phyloP scores from a whole-genome alignment of 495 filamentous ascomycete genomes.

The Aspergillus cristatus region DNA sequence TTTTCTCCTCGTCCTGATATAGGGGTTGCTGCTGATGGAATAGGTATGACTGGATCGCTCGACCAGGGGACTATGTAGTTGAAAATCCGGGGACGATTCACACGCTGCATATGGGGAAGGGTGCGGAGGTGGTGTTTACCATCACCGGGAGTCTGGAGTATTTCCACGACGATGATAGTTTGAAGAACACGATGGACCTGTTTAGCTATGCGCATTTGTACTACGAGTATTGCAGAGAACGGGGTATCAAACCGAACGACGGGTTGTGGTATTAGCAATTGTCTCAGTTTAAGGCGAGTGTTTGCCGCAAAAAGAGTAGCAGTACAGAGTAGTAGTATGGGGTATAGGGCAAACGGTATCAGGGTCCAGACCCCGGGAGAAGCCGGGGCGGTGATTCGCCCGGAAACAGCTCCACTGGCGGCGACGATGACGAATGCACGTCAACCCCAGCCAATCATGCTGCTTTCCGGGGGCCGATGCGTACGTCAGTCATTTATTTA shows the following conservation, averaged over 20 bases:
- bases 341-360: no score
- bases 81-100: constrained; percentile 1
- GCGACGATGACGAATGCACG: no score
- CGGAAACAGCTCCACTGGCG: no score
- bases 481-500: no score
- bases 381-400: no score
- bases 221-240: neutral
- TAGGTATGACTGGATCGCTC: constrained; percentile 2
- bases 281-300: no score
- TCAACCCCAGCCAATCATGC: no score
- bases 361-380: no score
- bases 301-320: no score
- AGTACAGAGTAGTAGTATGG: no score
- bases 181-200: constrained; percentile 2
- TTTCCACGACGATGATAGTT: constrained; percentile 1
- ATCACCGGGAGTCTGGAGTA: neutral
- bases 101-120: constrained; percentile 1
- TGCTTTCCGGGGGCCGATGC: no score
- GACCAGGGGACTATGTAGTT: constrained; percentile 1
- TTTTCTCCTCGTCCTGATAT: no score
- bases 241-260: neutral
- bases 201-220: constrained; percentile 2
- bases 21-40: neutral
- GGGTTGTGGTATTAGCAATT: constrained; percentile 1
- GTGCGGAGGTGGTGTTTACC: neutral